These are phyloP conservation scores for Trypanosoma brucei DNA, from an alignment of 208 protist genomes.

Conservation along the genomic window DNA sequence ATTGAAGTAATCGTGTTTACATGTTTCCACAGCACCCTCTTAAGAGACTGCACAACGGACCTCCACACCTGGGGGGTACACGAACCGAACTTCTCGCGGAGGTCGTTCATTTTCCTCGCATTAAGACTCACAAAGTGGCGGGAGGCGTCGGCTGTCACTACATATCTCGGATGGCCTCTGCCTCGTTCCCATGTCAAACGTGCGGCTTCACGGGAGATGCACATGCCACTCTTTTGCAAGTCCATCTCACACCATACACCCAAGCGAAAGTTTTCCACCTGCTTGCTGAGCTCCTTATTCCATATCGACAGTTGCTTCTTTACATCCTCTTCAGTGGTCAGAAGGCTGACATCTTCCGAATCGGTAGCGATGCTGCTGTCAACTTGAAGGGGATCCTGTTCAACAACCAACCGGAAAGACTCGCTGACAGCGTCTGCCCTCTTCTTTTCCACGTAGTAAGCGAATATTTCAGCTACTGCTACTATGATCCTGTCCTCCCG, in stretches of 20 bases:
- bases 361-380: background rate
- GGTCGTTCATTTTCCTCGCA: constrained; percentile 38
- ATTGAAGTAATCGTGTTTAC: constrained; percentile 38
- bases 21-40: constrained; percentile 36
- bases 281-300: constrained; percentile 11
- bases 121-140: constrained; percentile 49
- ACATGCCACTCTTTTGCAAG: constrained; percentile 10
- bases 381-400: background rate
- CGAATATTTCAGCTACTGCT: constrained; percentile 23
- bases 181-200: constrained; percentile 38
- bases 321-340: constrained; percentile 9
- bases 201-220: constrained; percentile 20
- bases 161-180: constrained; percentile 36
- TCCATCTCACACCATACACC: constrained; percentile 9
- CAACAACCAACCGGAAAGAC: background rate
- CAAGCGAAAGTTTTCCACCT: background rate
- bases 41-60: constrained; percentile 32
- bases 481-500: constrained; percentile 69
- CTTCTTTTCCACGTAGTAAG: constrained; percentile 8
- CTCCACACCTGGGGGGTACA: constrained; percentile 39
- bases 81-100: constrained; percentile 27
- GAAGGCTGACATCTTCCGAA: background rate
- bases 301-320: constrained; percentile 8
- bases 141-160: constrained; percentile 33
- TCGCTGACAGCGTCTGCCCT: background rate